Conservation (phyloP, 345 rosid genomes). For the Murraya koenigii region DNA sequence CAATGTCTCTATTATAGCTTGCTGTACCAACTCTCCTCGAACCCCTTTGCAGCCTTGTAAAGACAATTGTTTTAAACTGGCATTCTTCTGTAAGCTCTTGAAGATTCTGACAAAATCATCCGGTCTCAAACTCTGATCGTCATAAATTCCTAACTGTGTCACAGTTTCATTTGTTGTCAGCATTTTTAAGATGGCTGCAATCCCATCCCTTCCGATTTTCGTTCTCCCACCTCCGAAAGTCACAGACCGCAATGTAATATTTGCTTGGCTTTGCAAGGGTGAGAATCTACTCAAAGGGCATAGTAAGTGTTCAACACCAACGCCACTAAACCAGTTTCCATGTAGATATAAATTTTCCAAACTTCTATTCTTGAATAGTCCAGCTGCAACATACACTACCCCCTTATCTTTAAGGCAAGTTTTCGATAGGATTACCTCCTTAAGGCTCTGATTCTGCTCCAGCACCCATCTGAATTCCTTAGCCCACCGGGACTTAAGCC, state of each 20-base stretch:
- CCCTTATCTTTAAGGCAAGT: conserved; percentile 88
- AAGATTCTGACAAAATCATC: conserved; percentile 69
- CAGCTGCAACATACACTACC: conserved; percentile 83
- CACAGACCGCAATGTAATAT: conserved; percentile 62
- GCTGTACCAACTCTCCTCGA: conserved; percentile 61
- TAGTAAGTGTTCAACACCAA: conserved; percentile 73
- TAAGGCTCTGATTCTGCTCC: conserved; percentile 74
- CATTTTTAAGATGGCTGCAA: conserved; percentile 77
- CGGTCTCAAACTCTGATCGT: conserved; percentile 73
- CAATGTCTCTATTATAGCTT: conserved; percentile 67
- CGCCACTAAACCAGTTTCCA: conserved; percentile 74
- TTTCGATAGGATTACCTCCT: conserved; percentile 68
- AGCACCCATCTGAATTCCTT: conserved; percentile 83
- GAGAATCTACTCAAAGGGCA: conserved; percentile 95
- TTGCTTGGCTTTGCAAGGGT: conserved; percentile 83
- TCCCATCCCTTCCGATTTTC: conserved; percentile 73
- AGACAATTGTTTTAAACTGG: conserved; percentile 64
- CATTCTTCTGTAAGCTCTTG: conserved; percentile 72
- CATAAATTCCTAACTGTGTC: conserved; percentile 59
- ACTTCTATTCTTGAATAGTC: conserved; percentile 76
- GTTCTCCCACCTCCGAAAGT: conserved; percentile 69
- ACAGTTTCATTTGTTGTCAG: conserved; percentile 69
- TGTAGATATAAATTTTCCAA: conserved; percentile 68
- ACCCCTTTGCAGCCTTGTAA: conserved; percentile 88
- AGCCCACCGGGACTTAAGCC: conserved; percentile 75